Percentiles rank a stretch among this genome's conserved stretches.
phyloP scores from a whole-genome alignment of 345 rosid species.

The Jatropha curcas region DNA sequence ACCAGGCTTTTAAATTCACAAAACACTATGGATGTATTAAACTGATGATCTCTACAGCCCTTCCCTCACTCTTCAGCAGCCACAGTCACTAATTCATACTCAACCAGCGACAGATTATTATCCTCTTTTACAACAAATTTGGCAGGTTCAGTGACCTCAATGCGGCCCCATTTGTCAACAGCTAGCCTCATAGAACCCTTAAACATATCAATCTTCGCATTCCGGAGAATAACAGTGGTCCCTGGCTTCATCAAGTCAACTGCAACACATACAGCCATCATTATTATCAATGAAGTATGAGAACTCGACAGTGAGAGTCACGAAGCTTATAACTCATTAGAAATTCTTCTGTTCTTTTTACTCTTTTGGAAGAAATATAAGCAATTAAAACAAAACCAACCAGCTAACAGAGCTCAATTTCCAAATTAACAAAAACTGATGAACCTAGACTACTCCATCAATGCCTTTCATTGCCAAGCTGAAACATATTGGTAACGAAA shows the following conservation, averaged over 20 bases:
- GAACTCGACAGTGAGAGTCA: neutral
- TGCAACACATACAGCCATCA: slow-evolving; percentile 23
- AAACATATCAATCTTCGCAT: slow-evolving; percentile 95
- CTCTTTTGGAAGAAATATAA: neutral
- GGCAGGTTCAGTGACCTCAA: slow-evolving; percentile 76
- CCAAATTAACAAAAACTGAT: neutral
- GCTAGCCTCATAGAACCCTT: slow-evolving; percentile 97
- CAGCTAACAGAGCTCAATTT: neutral
- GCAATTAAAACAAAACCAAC: neutral
- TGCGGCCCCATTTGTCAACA: slow-evolving; percentile 94
- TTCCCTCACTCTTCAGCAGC: slow-evolving; percentile 13
- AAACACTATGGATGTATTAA: neutral
- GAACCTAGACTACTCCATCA: neutral
- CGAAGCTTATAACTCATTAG: neutral
- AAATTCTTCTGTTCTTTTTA: neutral
- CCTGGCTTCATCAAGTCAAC: slow-evolving; percentile 77
- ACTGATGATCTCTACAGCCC: neutral
- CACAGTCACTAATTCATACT: slow-evolving; percentile 82
- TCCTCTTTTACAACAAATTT: slow-evolving; percentile 58
- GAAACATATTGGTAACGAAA: neutral
- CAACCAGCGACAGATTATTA: slow-evolving; percentile 84
- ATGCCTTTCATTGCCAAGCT: neutral
- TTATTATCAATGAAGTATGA: neutral
- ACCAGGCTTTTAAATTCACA: neutral
- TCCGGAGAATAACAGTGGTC: slow-evolving; percentile 67